A percentile compares a stretch with the other conserved stretches of the same genome.
These are phyloP conservation scores for Aspergillus homomorphus DNA, from an alignment of 495 filamentous ascomycete species.

Conservation along the genomic window DNA sequence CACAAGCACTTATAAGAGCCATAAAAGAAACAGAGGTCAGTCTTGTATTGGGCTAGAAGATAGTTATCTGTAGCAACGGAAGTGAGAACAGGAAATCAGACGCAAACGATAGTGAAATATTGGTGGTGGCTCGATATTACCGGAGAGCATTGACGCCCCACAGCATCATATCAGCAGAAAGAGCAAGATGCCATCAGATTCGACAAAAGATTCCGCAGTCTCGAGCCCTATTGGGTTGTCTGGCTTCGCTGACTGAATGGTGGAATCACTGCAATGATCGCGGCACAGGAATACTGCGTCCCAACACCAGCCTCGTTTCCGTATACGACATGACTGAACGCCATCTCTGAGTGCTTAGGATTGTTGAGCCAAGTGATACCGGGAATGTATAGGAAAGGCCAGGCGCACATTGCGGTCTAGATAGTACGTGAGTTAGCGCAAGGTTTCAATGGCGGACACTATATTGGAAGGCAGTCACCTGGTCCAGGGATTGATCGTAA, in stretches of 20 bases:
- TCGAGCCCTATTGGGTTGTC: not conserved
- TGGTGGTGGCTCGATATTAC: no score
- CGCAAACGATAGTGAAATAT: no score
- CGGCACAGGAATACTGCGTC: conserved; percentile 20
- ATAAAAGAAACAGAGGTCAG: no score
- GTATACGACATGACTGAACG: conserved; percentile 19
- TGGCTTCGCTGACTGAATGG: conserved; percentile 4
- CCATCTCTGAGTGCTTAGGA: conserved; percentile 21
- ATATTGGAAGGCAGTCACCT: not conserved
- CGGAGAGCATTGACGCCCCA: no score
- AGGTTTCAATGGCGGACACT: not conserved
- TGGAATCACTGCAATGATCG: conserved; percentile 25
- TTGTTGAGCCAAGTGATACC: conserved; percentile 21
- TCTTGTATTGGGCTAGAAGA: no score
- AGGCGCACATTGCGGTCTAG: not conserved
- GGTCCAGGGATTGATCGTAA: not conserved
- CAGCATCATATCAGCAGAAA: no score
- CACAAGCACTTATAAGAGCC: no score
- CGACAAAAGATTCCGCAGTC: no score
- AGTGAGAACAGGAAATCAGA: no score
- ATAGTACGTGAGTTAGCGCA: not conserved
- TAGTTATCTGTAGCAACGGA: no score
- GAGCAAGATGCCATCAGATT: no score
- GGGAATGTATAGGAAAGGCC: conserved; percentile 13
- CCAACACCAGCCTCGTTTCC: conserved; percentile 20